Evolutionary conservation across 129 eudicot genomes (phyloP).

Genomic region (Sambucus nigra): DNA sequence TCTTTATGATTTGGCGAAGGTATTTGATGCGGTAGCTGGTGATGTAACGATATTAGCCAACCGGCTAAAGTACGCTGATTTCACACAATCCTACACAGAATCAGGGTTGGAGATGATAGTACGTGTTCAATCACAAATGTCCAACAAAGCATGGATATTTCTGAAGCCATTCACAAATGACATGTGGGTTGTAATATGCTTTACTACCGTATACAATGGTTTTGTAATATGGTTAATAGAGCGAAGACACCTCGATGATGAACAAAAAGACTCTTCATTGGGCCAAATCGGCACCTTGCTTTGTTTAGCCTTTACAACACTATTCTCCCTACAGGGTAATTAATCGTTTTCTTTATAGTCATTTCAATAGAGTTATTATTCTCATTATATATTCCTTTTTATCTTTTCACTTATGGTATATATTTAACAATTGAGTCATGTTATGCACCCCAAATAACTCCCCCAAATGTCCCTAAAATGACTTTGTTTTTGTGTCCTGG

Average conservation of each 20-base stretch:
- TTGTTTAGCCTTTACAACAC: slow-evolving; percentile 34
- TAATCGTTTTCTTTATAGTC: too few species aligned
- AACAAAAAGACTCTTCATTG: slow-evolving; percentile 20
- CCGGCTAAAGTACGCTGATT: slow-evolving; percentile 31
- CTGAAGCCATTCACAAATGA: slow-evolving; percentile 43
- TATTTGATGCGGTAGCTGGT: slow-evolving; percentile 44
- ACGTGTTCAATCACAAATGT: slow-evolving; percentile 18
- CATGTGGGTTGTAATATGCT: slow-evolving; percentile 35
- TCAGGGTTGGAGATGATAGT: slow-evolving; percentile 45
- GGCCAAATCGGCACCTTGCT: slow-evolving; percentile 28
- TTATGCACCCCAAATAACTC: too few species aligned
- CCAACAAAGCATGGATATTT: slow-evolving; percentile 31
- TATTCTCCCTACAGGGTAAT: slow-evolving; percentile 41
- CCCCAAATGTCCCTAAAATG: too few species aligned
- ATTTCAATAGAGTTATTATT: too few species aligned
- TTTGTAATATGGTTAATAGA: slow-evolving; percentile 47
- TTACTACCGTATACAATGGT: slow-evolving; percentile 31
- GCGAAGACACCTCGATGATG: slow-evolving; percentile 25
- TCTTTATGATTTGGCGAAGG: too few species aligned
- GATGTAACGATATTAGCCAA: slow-evolving; percentile 34
- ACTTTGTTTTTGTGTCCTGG: too few species aligned
- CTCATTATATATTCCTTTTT: too few species aligned
- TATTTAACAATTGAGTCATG: too few species aligned
- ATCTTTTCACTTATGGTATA: too few species aligned
- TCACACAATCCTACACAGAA: slow-evolving; percentile 45